Percentiles rank a stretch among this genome's conserved stretches.
These are phyloP conservation scores for Vigna trinervia DNA, from an alignment of 306 rosid species.

Conservation along the genomic window DNA sequence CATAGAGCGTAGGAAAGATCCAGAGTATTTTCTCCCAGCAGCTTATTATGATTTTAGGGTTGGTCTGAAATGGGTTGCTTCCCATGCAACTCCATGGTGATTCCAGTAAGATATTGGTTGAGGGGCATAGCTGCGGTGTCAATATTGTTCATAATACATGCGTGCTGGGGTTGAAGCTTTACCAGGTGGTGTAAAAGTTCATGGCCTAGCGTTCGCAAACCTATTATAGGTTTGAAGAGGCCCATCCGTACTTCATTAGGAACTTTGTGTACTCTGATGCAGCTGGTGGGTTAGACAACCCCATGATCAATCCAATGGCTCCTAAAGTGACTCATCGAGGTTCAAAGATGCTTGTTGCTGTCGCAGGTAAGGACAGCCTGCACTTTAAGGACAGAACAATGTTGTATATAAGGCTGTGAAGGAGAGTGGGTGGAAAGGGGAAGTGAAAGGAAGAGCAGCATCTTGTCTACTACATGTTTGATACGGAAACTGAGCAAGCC, in stretches of 20 bases:
- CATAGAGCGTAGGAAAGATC: constrained; percentile 57
- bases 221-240: neutral
- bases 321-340: constrained; percentile 45
- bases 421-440: constrained; percentile 50
- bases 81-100: constrained; percentile 45
- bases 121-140: constrained; percentile 63
- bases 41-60: constrained; percentile 56
- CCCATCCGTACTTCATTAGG: constrained; percentile 25
- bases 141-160: constrained; percentile 56
- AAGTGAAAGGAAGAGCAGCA: constrained; percentile 37
- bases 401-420: constrained; percentile 38
- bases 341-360: constrained; percentile 42
- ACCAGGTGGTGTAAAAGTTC: constrained; percentile 42
- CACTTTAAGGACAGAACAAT: constrained; percentile 39
- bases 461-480: constrained; percentile 29
- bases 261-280: constrained; percentile 39
- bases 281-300: neutral
- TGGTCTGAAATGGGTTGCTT: constrained; percentile 58
- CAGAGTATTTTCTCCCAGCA: constrained; percentile 53
- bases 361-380: constrained; percentile 41
- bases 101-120: constrained; percentile 43
- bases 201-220: neutral
- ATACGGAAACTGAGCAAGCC: neutral
- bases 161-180: constrained; percentile 55
- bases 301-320: constrained; percentile 50